A percentile compares a stretch with the other conserved stretches of the same genome.
Evolutionary conservation across 805 yeast species (phyloP).

Genomic region (Torulaspora indica): DNA sequence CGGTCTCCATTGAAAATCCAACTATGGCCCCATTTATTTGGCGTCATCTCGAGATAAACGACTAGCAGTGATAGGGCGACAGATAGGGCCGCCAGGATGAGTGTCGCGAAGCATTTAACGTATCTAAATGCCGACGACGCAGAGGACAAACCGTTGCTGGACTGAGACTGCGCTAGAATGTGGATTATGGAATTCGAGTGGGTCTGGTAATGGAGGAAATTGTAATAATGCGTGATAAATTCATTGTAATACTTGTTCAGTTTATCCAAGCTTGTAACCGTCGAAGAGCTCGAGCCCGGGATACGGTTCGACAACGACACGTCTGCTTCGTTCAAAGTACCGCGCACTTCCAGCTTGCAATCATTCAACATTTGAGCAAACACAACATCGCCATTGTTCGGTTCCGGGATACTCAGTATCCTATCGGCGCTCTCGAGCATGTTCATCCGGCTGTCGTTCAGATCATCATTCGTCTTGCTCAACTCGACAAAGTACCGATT

Average conservation of each 20-base stretch:
- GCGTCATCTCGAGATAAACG: conserved; percentile 26
- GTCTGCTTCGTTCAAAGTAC: conserved; percentile 18
- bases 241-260: conserved; percentile 29
- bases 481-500: conserved; percentile 29
- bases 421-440: conserved; percentile 27
- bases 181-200: conserved; percentile 29
- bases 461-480: conserved; percentile 33
- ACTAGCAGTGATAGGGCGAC: conserved; percentile 20
- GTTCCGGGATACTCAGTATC: conserved; percentile 22
- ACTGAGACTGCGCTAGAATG: conserved; percentile 26
- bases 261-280: conserved; percentile 19
- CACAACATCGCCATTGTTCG: conserved; percentile 21
- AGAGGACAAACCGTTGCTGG: conserved; percentile 13
- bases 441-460: conserved; percentile 30
- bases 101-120: conserved; percentile 7
- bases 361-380: conserved; percentile 25
- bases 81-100: conserved; percentile 16
- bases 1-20: conserved; percentile 22
- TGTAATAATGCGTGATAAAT: conserved; percentile 31
- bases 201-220: conserved; percentile 27
- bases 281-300: conserved; percentile 5
- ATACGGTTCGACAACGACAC: conserved; percentile 12
- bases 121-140: conserved; percentile 8
- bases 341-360: conserved; percentile 31
- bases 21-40: conserved; percentile 25